These are phyloP conservation scores for Leccinum disarticulatum DNA, from an alignment of 768 basidiomycete genomes.

Conservation along the genomic window DNA sequence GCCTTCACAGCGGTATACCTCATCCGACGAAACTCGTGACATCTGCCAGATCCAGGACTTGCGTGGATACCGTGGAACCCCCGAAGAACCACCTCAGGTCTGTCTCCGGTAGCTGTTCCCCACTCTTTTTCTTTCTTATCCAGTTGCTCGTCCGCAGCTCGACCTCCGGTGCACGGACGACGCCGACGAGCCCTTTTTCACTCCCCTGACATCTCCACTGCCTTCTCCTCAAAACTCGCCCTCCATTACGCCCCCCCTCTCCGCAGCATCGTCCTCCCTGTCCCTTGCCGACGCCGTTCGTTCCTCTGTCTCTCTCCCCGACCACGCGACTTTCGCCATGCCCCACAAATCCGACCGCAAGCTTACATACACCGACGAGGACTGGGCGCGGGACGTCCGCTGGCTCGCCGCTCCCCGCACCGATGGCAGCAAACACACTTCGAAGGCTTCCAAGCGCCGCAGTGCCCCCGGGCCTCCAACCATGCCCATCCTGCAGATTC, in stretches of 20 bases:
- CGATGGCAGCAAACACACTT: conserved; percentile 15
- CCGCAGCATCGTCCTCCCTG: conserved; percentile 31
- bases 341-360: conserved; percentile 24
- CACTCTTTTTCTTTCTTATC: conserved; percentile 6
- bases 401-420: conserved; percentile 51
- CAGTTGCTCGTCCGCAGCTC: conserved; percentile 12
- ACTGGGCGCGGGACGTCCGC: conserved; percentile 69
- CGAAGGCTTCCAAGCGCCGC: conserved; percentile 21
- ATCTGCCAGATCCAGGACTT: conserved; percentile 2
- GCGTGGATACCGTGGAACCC: conserved; percentile 8
- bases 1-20: conserved; percentile 62
- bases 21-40: conserved; percentile 23
- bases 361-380: conserved; percentile 48
- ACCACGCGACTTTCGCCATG: conserved; percentile 25
- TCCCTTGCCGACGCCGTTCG: conserved; percentile 37
- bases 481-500: conserved; percentile 1
- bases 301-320: conserved; percentile 31
- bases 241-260: conserved; percentile 24
- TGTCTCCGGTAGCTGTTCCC: conserved; percentile 5
- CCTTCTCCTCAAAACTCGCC: conserved; percentile 20
- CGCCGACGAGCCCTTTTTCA: conserved; percentile 55
- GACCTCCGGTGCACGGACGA: conserved; percentile 25
- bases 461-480: conserved; percentile 15
- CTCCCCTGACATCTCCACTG: conserved; percentile 20
- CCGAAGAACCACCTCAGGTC: conserved; percentile 20